Evolutionary conservation across 169 alveolate species (phyloP), one percentile per base, ranked within the genome.

Genomic region (Cryptosporidium parvum): DNA sequence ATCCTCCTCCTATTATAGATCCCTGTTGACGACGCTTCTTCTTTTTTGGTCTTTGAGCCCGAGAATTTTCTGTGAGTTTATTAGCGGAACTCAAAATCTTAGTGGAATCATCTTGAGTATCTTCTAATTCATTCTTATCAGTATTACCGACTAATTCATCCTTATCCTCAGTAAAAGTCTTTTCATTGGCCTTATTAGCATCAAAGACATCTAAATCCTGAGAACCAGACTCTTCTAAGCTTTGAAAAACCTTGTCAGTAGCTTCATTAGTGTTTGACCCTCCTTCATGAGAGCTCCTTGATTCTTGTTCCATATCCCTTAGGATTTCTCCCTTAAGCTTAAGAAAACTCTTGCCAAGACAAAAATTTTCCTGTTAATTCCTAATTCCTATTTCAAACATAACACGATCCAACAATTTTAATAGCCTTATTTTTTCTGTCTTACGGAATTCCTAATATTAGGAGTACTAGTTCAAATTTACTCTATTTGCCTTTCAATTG

Each of bases 231-330:
- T 52, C 84, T 33, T 42, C 10, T 8, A 42, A 31, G 37, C 61
- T 31, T 18, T 21, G 56, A 26, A 33, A 23, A 52, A n/a, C 39
- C 53, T 52, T 51, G 3, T 31, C 72, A 8, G 72, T 7, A 35
- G 53, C 68, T 73, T n/a, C 61, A n/a, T 12, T 29, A n/a, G 56
- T 33, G 68, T 73, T 29, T n/a, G 31, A 23, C 31, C 44, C 86
- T 33, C 70, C 44, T 23, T 58, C 48, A 18, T 35, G 68, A 59
- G 72, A 58, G 68, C 33, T 59, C 51, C 48, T 73, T 26, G 37
- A 44, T 51, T 33, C 86, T 73, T 73, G 56, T 16, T 73, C 86
- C 86, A 73, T 73, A 44, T 56, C 86, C 86, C 51, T 23, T 37
- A 73, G 71, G 86, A 45, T 73, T 70, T 26, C 45, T 35, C 86